Percentiles rank a stretch among this genome's conserved stretches.
Evolutionary conservation across 495 filamentous ascomycete genomes (phyloP).

Genomic region (Penicillium mononematosum): DNA sequence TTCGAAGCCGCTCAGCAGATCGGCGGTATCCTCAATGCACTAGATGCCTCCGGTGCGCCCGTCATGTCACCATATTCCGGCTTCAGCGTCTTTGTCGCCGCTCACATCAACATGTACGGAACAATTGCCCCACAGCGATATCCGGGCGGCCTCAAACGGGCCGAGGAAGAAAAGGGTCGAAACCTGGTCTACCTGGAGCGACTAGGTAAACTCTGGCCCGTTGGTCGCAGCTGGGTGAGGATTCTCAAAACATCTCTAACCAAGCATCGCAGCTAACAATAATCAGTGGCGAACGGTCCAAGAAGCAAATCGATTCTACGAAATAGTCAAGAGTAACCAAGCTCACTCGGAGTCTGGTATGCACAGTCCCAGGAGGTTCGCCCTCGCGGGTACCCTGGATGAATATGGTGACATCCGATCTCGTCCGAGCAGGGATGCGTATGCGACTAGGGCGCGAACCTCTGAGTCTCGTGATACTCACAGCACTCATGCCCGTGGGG

Average conservation of each 20-base stretch:
- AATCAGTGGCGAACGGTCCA: constrained; percentile 43
- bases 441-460: constrained; percentile 15
- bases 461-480: constrained; percentile 12
- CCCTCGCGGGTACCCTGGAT: constrained; percentile 40
- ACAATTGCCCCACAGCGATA: constrained; percentile 39
- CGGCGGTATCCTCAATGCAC: constrained; percentile 33
- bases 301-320: constrained; percentile 45
- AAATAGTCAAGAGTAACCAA: constrained; percentile 35
- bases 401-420: constrained; percentile 48
- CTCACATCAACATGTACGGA: constrained; percentile 50
- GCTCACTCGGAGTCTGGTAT: constrained; percentile 22
- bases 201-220: constrained; percentile 41
- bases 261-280: constrained; percentile 3
- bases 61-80: constrained; percentile 47
- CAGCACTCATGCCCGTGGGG: constrained; percentile 2
- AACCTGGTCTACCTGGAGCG: constrained; percentile 43
- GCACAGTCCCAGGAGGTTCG: constrained; percentile 32
- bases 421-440: constrained; percentile 25
- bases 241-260: not conserved
- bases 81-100: constrained; percentile 47
- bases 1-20: constrained; percentile 44
- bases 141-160: constrained; percentile 38
- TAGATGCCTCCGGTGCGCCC: constrained; percentile 37
- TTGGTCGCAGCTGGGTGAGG: constrained; percentile 43
- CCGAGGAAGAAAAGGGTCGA: constrained; percentile 36